phyloP scores from a whole-genome alignment of 1,284 basidiomycete genomes.

The Schizophyllum commune region DNA sequence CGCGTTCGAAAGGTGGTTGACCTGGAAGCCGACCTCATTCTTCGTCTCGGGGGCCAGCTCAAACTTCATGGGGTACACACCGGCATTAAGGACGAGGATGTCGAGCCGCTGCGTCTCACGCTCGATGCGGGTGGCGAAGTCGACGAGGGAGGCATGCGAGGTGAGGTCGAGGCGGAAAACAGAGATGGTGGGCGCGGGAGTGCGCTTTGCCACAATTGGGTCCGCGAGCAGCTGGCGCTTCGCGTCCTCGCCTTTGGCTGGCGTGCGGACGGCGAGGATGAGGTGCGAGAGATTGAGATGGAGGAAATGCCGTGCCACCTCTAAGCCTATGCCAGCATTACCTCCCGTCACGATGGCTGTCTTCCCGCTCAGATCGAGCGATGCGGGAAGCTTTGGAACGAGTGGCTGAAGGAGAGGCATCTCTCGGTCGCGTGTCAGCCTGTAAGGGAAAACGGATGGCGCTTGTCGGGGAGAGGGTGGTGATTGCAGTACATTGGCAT shows the following conservation, averaged over 20 bases:
- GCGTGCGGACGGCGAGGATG: slow-evolving; percentile 12
- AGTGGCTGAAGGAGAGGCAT: slow-evolving; percentile 12
- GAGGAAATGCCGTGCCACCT: slow-evolving; percentile 9
- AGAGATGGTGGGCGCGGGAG: slow-evolving; percentile 9
- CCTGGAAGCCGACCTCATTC: slow-evolving; percentile 11
- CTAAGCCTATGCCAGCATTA: slow-evolving; percentile 12
- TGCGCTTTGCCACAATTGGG: slow-evolving; percentile 5
- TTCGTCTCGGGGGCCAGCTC: slow-evolving; percentile 7
- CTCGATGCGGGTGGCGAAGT: slow-evolving; percentile 9
- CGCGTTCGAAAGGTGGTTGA: slow-evolving; percentile 14
- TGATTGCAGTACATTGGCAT: no score
- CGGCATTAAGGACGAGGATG: slow-evolving; percentile 14
- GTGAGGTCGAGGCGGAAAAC: slow-evolving; percentile 12
- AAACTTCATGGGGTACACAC: slow-evolving; percentile 4
- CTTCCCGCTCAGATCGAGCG: slow-evolving; percentile 11
- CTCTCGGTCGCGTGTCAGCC: neutral
- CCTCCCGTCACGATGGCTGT: slow-evolving; percentile 14
- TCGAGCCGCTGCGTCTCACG: slow-evolving; percentile 8
- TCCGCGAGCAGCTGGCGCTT: slow-evolving; percentile 11
- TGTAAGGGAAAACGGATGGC: no score
- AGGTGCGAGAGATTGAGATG: slow-evolving; percentile 11
- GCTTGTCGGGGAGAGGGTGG: no score
- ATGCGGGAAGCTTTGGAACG: slow-evolving; percentile 7
- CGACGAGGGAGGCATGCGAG: slow-evolving; percentile 10
- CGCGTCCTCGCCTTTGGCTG: slow-evolving; percentile 7